Evolutionary conservation across 2,329 filamentous ascomycete species (phyloP), one percentile per base, ranked within the genome.

Genomic region (Colletotrichum godetiae): DNA sequence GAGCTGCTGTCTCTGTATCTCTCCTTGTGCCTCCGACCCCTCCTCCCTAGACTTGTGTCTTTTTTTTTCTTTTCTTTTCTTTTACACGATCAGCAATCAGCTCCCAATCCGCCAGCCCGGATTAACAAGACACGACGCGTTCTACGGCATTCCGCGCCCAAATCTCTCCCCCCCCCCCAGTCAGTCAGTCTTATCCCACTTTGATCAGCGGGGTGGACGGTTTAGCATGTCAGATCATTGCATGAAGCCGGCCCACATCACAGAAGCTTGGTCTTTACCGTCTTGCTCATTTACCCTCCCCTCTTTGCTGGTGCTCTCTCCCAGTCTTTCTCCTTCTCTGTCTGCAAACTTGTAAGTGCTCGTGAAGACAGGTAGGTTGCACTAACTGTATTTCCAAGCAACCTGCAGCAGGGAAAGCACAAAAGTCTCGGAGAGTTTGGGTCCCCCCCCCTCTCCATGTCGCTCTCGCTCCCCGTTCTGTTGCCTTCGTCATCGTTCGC

Each of bases 191-290:
- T 49, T 24, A 57, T 53, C 35, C 42, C 61, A 49, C 49, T 35
- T 58, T 69, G 69, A 59, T 55, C 66, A 62, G 66, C 69, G 53
- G 49, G 53, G 58, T 64, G 65, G 59, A 42, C 37, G 19, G 42
- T 49, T 49, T 49, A 49, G 42, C 42, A 72, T 69, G 69, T 69
- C 69, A 72, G 69, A 72, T 68, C 69, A 63, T 62, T 63, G 65
- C 69, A 72, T 63, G 69, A 72, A 58, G 42, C 8, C 27, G 59
- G 29, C 27, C 65, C 69, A 72, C 60, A 15, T 8, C 58, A 59
- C 49, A 58, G 69, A 72, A 72, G 69, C 69, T 72, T 72, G 58
- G 53, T 63, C 42, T 52, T 52, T 63, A 27, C 27, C 27, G 27
- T 27, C 27, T 27, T 22, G 35, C 37, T 58, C 55, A 22, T 53